phyloP scores from a whole-genome alignment of 2,329 filamentous ascomycete genomes.

The Aspergillus sp. region DNA sequence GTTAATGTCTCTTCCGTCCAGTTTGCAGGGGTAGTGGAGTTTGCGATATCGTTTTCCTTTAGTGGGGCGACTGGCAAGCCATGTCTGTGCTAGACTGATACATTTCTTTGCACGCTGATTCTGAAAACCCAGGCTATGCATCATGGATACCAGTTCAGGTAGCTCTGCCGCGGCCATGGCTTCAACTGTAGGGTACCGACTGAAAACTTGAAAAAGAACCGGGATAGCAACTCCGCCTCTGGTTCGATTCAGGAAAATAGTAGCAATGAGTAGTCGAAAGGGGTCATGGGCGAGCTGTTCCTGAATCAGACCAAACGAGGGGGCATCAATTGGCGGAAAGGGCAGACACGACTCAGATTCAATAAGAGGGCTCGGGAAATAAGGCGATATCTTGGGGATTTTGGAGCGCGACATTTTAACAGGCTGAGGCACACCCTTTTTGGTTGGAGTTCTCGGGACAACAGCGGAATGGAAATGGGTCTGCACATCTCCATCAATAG shows the following conservation, averaged over 20 bases:
- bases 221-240: slow-evolving; percentile 68
- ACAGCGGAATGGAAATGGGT: slow-evolving; percentile 1
- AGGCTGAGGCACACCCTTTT: slow-evolving; percentile 4
- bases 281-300: slow-evolving; percentile 68
- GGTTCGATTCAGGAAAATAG: slow-evolving; percentile 80
- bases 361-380: slow-evolving; percentile 31
- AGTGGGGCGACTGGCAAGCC: slow-evolving; percentile 58
- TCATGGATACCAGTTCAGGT: slow-evolving; percentile 54
- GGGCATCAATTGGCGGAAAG: slow-evolving; percentile 60
- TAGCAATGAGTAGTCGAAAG: slow-evolving; percentile 73
- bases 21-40: slow-evolving; percentile 48
- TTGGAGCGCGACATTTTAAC: slow-evolving; percentile 12
- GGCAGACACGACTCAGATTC: slow-evolving; percentile 41
- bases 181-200: slow-evolving; percentile 59
- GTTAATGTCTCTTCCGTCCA: slow-evolving; percentile 45
- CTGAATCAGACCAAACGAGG: slow-evolving; percentile 72
- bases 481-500: slow-evolving; percentile 1
- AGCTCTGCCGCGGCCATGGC: slow-evolving; percentile 54
- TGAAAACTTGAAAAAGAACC: slow-evolving; percentile 62
- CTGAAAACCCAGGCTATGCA: slow-evolving; percentile 65
- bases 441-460: slow-evolving; percentile 6
- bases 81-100: slow-evolving; percentile 62
- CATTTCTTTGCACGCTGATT: slow-evolving; percentile 61
- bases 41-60: slow-evolving; percentile 52
- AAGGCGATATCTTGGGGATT: slow-evolving; percentile 34